Evolutionary conservation across 768 basidiomycete species (phyloP), one percentile per base, ranked within the genome.

Genomic region (Epithele typhae): DNA sequence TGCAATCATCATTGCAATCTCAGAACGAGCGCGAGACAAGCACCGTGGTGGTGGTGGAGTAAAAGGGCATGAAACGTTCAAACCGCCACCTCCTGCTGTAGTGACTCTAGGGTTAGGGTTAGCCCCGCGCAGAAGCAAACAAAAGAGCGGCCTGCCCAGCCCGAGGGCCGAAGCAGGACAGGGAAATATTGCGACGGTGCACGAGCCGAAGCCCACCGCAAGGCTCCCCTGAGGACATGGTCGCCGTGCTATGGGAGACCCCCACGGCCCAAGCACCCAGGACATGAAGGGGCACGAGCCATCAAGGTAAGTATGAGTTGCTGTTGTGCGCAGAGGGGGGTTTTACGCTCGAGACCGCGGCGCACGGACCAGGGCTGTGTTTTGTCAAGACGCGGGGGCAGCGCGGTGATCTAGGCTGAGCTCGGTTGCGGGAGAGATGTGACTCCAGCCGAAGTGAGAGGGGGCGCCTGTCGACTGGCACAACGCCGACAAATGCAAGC

Each of bases 211-310:
- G 66, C 68, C 54, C 63, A 68, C 67, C 66, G 57, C 45, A 46
- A 32, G 57, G 44, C 59, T 66, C 69, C 71, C 69, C 68, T 73
- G 71, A 50, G 74, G 74, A 74, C 72, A 74, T 36, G 70, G 74
- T 74, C 74, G 74, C 74, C 74, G 74, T 75, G 73, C 74, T 72
- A 73, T 75, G 73, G 54, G 55, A 57, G 58, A 54, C 48, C 58
- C 63, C 62, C 55, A 63, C 55, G 59, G 67, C 67, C 67, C 65
- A 64, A 14, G 27, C 7, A 48, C 62, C 62, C 63, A 53, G 59
- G 57, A 64, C 51, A 38, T 67, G 65, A 66, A 64, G 61, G 64
- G 61, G 57, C 52, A 40, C 53, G 52, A 55, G 59, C 59, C 59
- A 57, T 60, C 59, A 60, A 60, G 59, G 59, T 60, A 60, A 60